These are phyloP conservation scores for Ceratobasidium sp. DNA, from an alignment of 1,284 basidiomycete genomes.

Conservation along the genomic window DNA sequence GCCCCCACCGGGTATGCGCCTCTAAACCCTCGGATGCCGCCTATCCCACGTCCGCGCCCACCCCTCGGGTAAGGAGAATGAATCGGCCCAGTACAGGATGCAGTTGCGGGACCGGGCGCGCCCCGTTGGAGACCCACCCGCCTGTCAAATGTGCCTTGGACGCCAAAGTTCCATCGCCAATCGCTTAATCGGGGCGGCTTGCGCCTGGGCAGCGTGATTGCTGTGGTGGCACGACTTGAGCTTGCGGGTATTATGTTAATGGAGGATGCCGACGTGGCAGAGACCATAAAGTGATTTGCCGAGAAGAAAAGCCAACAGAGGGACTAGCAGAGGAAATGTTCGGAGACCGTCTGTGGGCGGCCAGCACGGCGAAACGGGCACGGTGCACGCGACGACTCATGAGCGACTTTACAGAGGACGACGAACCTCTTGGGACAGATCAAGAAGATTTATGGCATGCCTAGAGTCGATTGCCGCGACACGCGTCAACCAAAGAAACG, in stretches of 20 bases:
- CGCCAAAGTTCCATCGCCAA: constrained; percentile 35
- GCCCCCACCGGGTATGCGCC: constrained; percentile 6
- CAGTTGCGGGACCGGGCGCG: background rate
- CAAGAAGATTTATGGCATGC: background rate
- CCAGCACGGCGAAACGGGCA: background rate
- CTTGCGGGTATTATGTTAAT: constrained; percentile 22
- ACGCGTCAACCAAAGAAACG: too few relatives aligned
- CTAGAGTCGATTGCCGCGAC: too few relatives aligned
- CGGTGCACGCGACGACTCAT: background rate
- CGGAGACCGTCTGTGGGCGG: background rate
- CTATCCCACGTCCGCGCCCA: constrained; percentile 26
- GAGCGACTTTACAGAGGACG: background rate
- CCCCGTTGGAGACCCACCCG: constrained; percentile 17
- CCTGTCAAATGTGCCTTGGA: constrained; percentile 19
- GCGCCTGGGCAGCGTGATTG: constrained; percentile 21
- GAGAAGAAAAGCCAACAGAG: background rate
- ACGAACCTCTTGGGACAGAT: background rate
- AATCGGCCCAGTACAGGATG: background rate
- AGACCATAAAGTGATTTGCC: constrained; percentile 25
- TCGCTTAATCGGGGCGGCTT: constrained; percentile 24
- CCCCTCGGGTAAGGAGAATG: constrained; percentile 21
- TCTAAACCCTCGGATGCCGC: constrained; percentile 6
- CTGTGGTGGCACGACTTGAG: constrained; percentile 13
- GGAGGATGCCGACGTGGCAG: constrained; percentile 31
- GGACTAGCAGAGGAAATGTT: background rate